Evolutionary conservation across 495 filamentous ascomycete genomes (phyloP), one percentile per base, ranked within the genome.

Genomic region (Chaetomidium leptoderma): DNA sequence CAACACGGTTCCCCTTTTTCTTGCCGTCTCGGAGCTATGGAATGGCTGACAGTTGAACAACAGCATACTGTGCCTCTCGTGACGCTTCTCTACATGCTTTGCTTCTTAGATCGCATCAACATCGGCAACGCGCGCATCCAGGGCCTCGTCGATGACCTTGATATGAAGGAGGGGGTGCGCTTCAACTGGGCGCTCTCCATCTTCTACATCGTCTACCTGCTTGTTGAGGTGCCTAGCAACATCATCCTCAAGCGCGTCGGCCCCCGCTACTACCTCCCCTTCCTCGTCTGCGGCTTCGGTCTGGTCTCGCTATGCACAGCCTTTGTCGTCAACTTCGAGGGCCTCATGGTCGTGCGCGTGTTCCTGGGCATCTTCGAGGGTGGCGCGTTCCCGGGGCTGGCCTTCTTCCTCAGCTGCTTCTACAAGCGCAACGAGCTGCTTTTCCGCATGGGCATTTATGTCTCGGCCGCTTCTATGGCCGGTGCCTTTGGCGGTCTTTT

Each of bases 141-240:
- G 56, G 84, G 84, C 10, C 71, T 86, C 64, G 73, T 70, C 53
- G 63, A 69, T 4, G 81, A 84, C 35, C 63, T 86, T 33, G 53
- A 79, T 30, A 79, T 87, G 24, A 64, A 60, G 29, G 2, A 13
- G 19, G 76, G 77, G 32, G 62, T 76, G 44, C 71, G 75, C 16
- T 85, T 84, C 65, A 85, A 83, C 66, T 79, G 79, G 75, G 73
- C 78, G 2, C 81, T 84, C 26, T 80, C 76, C 59, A 75, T 78
- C 40, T 81, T 82, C 64, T 90, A 89, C 69, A 83, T 91, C 63
- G 76, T 86, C 33, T 91, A 90, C 63, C 70, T 81, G 5, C 68
- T 81, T 11, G 80, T 88, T 53, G 84, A 88, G 62, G 76, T 87
- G 10, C 85, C 83, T 3, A 81, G 77, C 59, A 88, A 89, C 55